Evolutionary conservation across 129 eudicot species (phyloP).

Genomic region (Escallonia herrerae): DNA sequence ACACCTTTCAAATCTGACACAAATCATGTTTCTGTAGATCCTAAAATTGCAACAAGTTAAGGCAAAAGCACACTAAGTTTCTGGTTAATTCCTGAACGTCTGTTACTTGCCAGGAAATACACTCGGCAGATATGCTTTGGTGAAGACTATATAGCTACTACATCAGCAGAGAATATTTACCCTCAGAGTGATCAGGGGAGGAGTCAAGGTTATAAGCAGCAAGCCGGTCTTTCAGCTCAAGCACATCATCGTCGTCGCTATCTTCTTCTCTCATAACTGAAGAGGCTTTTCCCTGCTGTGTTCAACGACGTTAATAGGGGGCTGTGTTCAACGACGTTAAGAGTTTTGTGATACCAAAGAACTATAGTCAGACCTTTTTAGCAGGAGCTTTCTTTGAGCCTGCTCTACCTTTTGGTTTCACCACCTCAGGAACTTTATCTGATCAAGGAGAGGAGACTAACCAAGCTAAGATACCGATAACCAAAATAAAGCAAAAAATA

Average conservation of each 20-base stretch:
- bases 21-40: no score
- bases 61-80: no score
- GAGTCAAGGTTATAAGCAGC: slow-evolving; percentile 75
- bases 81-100: no score
- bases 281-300: slow-evolving; percentile 37
- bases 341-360: neutral
- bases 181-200: slow-evolving; percentile 73
- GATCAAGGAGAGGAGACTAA: neutral
- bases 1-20: no score
- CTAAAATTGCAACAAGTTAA: no score
- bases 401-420: slow-evolving; percentile 51
- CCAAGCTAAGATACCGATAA: neutral
- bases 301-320: neutral
- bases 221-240: slow-evolving; percentile 51
- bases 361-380: slow-evolving; percentile 37
- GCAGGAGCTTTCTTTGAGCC: slow-evolving; percentile 75
- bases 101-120: no score
- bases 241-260: slow-evolving; percentile 41
- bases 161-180: slow-evolving; percentile 17
- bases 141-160: no score
- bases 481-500: neutral
- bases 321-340: neutral
- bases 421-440: slow-evolving; percentile 30
- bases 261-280: slow-evolving; percentile 28
- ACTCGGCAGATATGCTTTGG: no score